A percentile compares a stretch with the other conserved stretches of the same genome.
Conservation (phyloP, 345 rosid genomes). For the Stellera chamaejasme region DNA sequence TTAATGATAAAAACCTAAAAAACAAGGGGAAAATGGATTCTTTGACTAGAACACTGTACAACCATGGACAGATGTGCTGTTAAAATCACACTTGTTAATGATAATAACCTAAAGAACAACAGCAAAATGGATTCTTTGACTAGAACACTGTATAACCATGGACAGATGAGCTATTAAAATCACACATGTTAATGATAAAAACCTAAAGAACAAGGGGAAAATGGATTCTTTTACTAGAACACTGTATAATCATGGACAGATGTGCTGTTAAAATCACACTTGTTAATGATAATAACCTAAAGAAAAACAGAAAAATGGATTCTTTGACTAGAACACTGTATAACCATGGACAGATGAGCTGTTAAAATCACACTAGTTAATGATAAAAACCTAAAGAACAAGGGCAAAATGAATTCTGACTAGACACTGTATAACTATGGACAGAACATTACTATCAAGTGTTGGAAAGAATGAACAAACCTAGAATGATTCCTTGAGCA, state of each 20-base stretch:
- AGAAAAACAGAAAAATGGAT: too few relatives aligned
- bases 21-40: conserved; percentile 3
- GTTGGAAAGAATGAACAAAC: conserved; percentile 30
- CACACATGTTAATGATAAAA: too few relatives aligned
- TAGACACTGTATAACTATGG: background rate
- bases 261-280: too few relatives aligned
- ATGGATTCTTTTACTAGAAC: conserved; percentile 1
- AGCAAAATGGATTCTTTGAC: conserved; percentile 1
- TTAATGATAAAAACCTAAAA: background rate
- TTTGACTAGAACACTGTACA: background rate
- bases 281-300: too few relatives aligned
- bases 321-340: too few relatives aligned
- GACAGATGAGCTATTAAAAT: too few relatives aligned
- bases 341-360: too few relatives aligned
- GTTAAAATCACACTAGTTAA: too few relatives aligned
- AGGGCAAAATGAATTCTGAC: too few relatives aligned
- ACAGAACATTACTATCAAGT: background rate
- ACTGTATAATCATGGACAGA: background rate
- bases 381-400: too few relatives aligned
- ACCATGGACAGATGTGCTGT: background rate
- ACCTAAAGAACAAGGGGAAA: conserved; percentile 2
- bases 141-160: background rate
- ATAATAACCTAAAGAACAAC: conserved; percentile 1
- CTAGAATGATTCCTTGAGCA: conserved; percentile 90
- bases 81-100: too few relatives aligned